Evolutionary conservation across 805 yeast genomes (phyloP).

Genomic region (Candida corydali): DNA sequence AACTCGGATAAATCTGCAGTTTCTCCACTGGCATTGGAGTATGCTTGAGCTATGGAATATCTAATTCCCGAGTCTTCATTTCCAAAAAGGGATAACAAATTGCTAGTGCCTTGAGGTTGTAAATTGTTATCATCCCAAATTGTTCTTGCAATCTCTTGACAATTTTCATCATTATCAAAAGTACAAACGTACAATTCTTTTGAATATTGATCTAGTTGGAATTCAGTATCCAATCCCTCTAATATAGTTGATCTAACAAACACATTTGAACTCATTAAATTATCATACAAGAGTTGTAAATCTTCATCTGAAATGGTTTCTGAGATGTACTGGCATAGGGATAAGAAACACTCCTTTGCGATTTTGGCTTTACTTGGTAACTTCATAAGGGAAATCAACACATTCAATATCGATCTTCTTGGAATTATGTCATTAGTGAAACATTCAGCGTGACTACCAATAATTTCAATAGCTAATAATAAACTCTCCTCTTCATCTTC

Average conservation of each 20-base stretch:
- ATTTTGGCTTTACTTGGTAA: slow-evolving; percentile 75
- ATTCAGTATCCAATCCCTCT: slow-evolving; percentile 84
- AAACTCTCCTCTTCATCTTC: slow-evolving; percentile 87
- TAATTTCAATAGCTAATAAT: slow-evolving; percentile 68
- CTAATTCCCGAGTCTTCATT: slow-evolving; percentile 64
- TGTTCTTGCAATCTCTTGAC: slow-evolving; percentile 64
- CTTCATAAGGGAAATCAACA: slow-evolving; percentile 62
- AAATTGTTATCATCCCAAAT: slow-evolving; percentile 83
- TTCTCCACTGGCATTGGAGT: slow-evolving; percentile 49
- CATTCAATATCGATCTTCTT: slow-evolving; percentile 57
- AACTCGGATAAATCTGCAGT: slow-evolving; percentile 39
- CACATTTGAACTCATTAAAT: slow-evolving; percentile 54
- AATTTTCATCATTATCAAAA: slow-evolving; percentile 65
- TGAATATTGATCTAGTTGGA: slow-evolving; percentile 53
- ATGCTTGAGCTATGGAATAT: slow-evolving; percentile 65
- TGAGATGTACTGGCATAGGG: slow-evolving; percentile 74
- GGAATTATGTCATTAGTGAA: slow-evolving; percentile 69
- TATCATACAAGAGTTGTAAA: slow-evolving; percentile 51
- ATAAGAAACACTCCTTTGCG: slow-evolving; percentile 77
- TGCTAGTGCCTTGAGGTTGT: slow-evolving; percentile 39
- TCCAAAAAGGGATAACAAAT: slow-evolving; percentile 48
- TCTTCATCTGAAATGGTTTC: slow-evolving; percentile 56
- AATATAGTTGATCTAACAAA: slow-evolving; percentile 77
- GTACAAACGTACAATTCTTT: slow-evolving; percentile 75
- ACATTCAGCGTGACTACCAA: slow-evolving; percentile 62